Percentiles rank a stretch among this genome's conserved stretches.
These are phyloP conservation scores for Penicillium coprophilum DNA, from an alignment of 495 filamentous ascomycete species.

Conservation along the genomic window DNA sequence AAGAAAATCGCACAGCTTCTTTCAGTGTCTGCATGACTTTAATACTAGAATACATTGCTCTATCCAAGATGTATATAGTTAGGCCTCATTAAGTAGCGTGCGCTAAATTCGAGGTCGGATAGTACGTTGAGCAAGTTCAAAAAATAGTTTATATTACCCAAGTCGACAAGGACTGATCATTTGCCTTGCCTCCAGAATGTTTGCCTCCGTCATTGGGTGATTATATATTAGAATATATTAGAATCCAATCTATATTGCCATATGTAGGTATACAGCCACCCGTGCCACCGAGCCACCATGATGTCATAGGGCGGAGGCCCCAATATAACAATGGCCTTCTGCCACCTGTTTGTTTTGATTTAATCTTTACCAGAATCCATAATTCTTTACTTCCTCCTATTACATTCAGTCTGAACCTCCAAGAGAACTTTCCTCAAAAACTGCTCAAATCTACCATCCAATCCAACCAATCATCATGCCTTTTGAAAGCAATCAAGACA, in stretches of 20 bases:
- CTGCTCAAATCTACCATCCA: background rate
- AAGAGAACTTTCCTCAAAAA: background rate
- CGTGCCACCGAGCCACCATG: background rate
- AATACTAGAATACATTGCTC: too few relatives aligned
- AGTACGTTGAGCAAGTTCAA: too few relatives aligned
- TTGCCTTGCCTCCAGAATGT: background rate
- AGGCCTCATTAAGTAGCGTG: background rate
- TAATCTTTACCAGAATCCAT: background rate
- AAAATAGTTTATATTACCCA: too few relatives aligned
- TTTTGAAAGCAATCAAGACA: conserved; percentile 26
- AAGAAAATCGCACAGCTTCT: too few relatives aligned
- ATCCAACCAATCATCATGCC: conserved; percentile 18
- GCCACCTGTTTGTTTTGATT: background rate
- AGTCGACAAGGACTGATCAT: background rate
- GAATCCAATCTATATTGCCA: background rate
- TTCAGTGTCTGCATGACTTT: too few relatives aligned
- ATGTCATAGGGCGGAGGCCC: conserved; percentile 7
- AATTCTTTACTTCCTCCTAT: background rate
- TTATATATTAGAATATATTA: background rate
- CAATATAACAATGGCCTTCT: conserved; percentile 4
- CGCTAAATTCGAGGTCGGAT: background rate
- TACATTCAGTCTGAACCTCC: background rate
- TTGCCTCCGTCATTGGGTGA: background rate
- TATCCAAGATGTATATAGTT: too few relatives aligned
- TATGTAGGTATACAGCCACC: background rate